Base-by-base conservation (phyloP, 2,329 filamentous ascomycete genomes). In the Sclerotinia trifoliorum region DNA sequence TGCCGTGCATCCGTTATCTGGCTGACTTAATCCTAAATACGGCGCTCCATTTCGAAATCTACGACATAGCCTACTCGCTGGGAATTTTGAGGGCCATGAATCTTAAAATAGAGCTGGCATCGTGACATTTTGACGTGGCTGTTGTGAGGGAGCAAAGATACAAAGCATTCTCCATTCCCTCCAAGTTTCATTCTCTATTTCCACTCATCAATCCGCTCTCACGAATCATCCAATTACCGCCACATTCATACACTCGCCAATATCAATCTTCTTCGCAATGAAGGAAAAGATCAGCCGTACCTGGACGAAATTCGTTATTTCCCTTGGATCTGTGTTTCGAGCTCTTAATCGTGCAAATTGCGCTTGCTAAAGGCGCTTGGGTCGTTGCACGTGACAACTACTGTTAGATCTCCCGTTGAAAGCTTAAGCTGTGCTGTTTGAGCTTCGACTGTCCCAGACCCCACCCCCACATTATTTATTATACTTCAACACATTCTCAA, bases 271-370 rank as follows among this genome's bases (percentile, higher is more conserved):
- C 46, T 13, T 26, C 15, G n/a, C 15, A 42, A 63, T 63, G 60
- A 63, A 49, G 32, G 60, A 63, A 63, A 63, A 39, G n/a, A 17
- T 66, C 13, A 60, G 65, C 10, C 55, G 65, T 42, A 24, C 42
- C 21, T 61, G 65, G 65, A 66, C 65, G 42, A 66, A 61, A 49
- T 42, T 66, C 11, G n/a, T 66, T 39, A 35, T 66, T 21, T 64
- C 61, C 17, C 49, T 64, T 5, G 61, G 61, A 64, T 24, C 48
- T 39, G 61, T 54, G 13, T 64, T 64, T 64, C 61, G 61, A 52
- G 56, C 65, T 66, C 65, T 66, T 29, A 66, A 66, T 26, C 65
- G 55, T 19, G 65, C 56, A 7, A 66, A 66, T 29, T 66, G 65
- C 61, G 65, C 65, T 39, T 66, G 65, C 55, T 52, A 61, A 52